phyloP scores from a whole-genome alignment of 2,329 filamentous ascomycete species.

The Paecilomyces fulvus region DNA sequence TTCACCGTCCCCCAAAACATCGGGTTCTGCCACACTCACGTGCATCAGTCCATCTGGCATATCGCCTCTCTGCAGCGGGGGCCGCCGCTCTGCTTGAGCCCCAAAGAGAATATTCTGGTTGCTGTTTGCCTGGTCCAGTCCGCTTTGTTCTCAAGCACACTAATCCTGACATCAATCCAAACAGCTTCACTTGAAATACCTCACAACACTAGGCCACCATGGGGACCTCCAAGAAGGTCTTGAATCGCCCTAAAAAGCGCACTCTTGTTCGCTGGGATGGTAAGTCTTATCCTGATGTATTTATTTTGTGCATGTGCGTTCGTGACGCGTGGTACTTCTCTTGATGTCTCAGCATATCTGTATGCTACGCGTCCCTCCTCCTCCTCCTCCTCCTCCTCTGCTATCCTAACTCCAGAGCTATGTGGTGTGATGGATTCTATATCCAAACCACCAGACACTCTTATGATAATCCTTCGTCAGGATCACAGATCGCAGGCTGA shows the following conservation, averaged over 20 bases:
- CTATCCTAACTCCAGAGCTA: no score
- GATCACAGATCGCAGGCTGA: neutral
- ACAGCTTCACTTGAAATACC: neutral
- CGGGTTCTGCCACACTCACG: neutral
- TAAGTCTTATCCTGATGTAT: conserved; percentile 14
- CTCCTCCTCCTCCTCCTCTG: neutral
- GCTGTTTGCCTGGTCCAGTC: neutral
- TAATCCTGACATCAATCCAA: neutral
- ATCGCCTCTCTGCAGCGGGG: neutral
- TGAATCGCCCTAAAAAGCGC: conserved; percentile 23
- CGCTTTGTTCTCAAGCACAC: neutral
- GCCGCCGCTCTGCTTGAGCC: neutral
- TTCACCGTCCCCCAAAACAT: neutral
- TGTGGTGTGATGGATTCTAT: no score
- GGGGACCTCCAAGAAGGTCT: conserved; percentile 5
- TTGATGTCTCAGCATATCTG: neutral
- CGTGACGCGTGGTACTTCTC: neutral
- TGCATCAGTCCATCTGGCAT: neutral
- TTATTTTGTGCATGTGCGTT: neutral
- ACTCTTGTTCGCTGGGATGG: conserved; percentile 36
- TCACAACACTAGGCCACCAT: neutral
- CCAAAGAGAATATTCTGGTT: neutral
- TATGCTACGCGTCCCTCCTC: neutral
- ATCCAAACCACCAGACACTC: neutral
- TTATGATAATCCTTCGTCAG: neutral